Base-by-base conservation (phyloP, 2,329 filamentous ascomycete genomes). In the Pleomassaria siparia region DNA sequence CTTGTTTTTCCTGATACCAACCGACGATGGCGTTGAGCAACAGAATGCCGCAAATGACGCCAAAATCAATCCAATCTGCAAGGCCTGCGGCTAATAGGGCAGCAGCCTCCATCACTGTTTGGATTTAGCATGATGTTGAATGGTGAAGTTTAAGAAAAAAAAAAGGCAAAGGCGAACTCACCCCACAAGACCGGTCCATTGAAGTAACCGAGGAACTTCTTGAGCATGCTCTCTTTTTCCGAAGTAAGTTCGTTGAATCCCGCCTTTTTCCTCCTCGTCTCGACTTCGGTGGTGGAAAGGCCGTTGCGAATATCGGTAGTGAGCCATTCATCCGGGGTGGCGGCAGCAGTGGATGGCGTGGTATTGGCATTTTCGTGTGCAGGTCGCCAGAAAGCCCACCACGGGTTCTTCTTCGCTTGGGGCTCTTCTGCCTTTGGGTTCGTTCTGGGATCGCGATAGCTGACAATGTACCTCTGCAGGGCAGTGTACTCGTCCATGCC, bases 1-100 rank as follows among this genome's bases (percentile, higher is more conserved):
- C 86, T 73, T 89, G 86, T 77, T 89, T 89, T 74, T 89, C 86
- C 71, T 89, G 86, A 72, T 89, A 89, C 82, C 86, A 89, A 77
- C 86, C 86, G 70, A 89, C 86, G 55, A 85, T 75, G 56, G 86
- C 86, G 75, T 90, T 90, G 54, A 90, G 83, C 66, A 85, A 61
- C 46, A 90, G 76, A 72, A 90, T 89, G 77, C 81, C 86, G 62
- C 85, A 82, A 69, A 89, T 89, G 70, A 90, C 85, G 80, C 85
- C 86, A 59, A 89, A 70, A 80, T 90, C 86, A 56, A 88, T 80
- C 86, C 86, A 89, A 73, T 88, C 85, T 69, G 80, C 79, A 55
- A 90, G 83, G 80, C 86, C 86, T 66, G 84, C 84, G 60, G 86
- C 85, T 62, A 90, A 77, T 44, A 88, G 74, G 64, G 87, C 86